Evolutionary conservation across 331 rosid species (phyloP).

Genomic region (Phaseolus coccineus): DNA sequence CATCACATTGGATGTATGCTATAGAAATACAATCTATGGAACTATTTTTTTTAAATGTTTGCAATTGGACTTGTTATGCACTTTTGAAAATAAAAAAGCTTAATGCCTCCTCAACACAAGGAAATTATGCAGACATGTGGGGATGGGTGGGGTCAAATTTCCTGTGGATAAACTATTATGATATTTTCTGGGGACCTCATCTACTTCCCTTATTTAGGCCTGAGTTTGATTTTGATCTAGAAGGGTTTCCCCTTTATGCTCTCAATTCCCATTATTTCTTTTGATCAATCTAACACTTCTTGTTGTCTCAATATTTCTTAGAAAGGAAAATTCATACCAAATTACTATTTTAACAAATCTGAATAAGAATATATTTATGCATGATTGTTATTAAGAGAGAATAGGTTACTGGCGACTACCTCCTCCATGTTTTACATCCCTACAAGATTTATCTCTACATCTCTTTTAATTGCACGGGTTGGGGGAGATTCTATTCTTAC

Average conservation of each 20-base stretch:
- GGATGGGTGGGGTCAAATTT: background rate
- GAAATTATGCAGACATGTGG: background rate
- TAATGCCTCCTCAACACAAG: background rate
- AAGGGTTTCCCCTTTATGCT: background rate
- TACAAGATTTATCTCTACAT: constrained; percentile 1
- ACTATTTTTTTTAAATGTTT: background rate
- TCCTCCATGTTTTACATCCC: constrained; percentile 5
- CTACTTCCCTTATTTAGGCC: background rate
- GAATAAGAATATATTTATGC: background rate
- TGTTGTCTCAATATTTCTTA: background rate
- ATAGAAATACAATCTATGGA: constrained; percentile 3
- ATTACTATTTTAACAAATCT: background rate
- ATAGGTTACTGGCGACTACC: constrained; percentile 23
- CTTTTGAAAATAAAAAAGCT: background rate
- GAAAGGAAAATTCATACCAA: background rate
- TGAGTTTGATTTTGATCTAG: background rate
- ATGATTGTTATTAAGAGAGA: background rate
- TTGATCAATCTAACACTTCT: background rate
- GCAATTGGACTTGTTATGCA: background rate
- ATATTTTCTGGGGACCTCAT: background rate
- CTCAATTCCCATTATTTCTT: background rate
- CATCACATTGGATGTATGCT: background rate
- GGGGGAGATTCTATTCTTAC: constrained; percentile 1
- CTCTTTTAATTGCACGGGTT: constrained; percentile 24
- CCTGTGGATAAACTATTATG: constrained; percentile 18